Evolutionary conservation across 192 early-diverging fungal genomes (phyloP).

Genomic region (Coemansia sp.): DNA sequence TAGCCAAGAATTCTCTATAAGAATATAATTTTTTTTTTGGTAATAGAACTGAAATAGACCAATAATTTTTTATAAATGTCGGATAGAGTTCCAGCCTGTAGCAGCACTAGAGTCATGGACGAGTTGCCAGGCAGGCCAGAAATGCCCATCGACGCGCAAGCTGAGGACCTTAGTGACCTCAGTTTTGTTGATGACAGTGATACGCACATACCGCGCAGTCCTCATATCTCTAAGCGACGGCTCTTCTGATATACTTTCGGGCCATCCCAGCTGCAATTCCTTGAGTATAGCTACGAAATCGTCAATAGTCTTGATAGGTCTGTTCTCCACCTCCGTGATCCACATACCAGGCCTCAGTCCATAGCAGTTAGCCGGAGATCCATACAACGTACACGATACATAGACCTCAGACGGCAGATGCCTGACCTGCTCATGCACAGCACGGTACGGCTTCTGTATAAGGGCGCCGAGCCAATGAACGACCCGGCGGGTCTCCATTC

Average conservation of each 20-base stretch:
- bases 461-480: constrained; percentile 88
- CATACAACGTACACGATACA: constrained; percentile 73
- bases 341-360: constrained; percentile 73
- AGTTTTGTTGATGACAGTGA: constrained; percentile 55
- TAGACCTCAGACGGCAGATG: constrained; percentile 67
- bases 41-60: neutral
- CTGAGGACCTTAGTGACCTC: constrained; percentile 71
- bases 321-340: constrained; percentile 74
- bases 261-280: constrained; percentile 29
- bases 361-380: constrained; percentile 71
- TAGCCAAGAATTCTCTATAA: constrained; percentile 27
- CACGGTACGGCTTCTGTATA: constrained; percentile 73
- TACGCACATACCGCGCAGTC: constrained; percentile 40
- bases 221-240: constrained; percentile 1
- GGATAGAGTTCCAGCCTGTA: constrained; percentile 57
- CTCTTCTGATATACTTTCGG: neutral
- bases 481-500: constrained; percentile 68
- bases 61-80: constrained; percentile 12
- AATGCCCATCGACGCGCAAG: constrained; percentile 73
- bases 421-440: constrained; percentile 72
- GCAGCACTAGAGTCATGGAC: constrained; percentile 51
- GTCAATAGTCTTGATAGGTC: constrained; percentile 62
- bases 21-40: neutral
- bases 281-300: constrained; percentile 61
- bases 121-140: constrained; percentile 75